Percentiles rank a stretch among this genome's conserved stretches.
Conservation (phyloP, 2,329 filamentous ascomycete species). For the Nannizziopsis barbatae region DNA sequence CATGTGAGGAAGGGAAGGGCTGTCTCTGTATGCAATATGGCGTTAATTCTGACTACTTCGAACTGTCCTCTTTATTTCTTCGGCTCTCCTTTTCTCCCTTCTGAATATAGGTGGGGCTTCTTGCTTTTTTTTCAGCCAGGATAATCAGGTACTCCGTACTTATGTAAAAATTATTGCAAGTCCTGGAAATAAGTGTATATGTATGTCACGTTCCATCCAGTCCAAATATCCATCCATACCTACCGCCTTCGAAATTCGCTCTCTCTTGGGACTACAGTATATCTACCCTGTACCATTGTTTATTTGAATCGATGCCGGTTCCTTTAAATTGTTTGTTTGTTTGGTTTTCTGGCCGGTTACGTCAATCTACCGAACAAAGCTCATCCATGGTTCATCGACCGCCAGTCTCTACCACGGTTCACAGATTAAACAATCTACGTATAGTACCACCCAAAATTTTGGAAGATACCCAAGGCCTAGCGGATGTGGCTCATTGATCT, state of each 20-base stretch:
- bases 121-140: neutral
- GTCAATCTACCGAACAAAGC: neutral
- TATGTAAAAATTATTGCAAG: no score
- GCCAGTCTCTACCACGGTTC: slow-evolving; percentile 3
- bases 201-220: no score
- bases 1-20: slow-evolving; percentile 8
- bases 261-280: no score
- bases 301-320: neutral
- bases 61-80: neutral
- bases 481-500: no score
- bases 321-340: neutral
- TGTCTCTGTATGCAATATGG: slow-evolving; percentile 8
- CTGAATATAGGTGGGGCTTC: neutral
- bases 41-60: neutral
- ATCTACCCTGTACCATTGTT: no score
- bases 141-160: no score
- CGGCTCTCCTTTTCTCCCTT: neutral
- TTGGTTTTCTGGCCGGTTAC: neutral
- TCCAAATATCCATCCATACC: no score
- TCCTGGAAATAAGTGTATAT: no score
- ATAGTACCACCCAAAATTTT: no score
- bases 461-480: no score
- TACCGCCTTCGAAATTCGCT: no score
- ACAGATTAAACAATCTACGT: no score
- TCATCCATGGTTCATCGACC: neutral